phyloP scores from a whole-genome alignment of 108 stramenopile species.

The Nannochloropsis oceanica region DNA sequence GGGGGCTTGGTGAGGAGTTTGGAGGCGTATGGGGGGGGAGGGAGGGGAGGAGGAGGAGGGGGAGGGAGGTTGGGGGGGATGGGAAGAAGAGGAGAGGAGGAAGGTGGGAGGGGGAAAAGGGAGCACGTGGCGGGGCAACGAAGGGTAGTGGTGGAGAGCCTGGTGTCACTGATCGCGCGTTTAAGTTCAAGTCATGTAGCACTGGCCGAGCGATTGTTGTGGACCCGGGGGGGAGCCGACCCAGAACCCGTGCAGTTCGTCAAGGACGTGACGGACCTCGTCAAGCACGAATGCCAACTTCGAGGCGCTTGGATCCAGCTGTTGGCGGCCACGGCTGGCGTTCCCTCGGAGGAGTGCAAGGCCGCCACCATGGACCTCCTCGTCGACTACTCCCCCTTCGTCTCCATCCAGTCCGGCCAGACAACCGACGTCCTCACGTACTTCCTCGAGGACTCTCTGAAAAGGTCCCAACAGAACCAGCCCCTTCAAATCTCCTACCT shows the following conservation, averaged over 20 bases:
- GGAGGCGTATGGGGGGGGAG: background rate
- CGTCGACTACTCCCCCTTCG: background rate
- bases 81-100: background rate
- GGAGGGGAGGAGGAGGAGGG: background rate
- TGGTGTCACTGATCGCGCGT: background rate
- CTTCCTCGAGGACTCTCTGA: background rate
- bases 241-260: background rate
- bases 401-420: background rate
- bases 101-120: background rate
- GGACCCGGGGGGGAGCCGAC: background rate
- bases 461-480: background rate
- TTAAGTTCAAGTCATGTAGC: background rate
- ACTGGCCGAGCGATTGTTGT: background rate
- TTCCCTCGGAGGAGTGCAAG: background rate
- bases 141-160: background rate
- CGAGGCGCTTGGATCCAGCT: background rate
- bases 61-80: background rate
- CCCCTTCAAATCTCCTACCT: background rate
- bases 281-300: background rate
- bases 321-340: background rate
- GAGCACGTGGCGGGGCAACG: background rate
- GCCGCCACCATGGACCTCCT: background rate
- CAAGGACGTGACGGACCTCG: background rate
- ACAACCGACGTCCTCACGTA: background rate
- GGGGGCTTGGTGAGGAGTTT: background rate